Percentiles rank a stretch among this genome's conserved stretches.
Conservation (phyloP, 768 basidiomycete genomes). For the Pisolithus tinctorius region DNA sequence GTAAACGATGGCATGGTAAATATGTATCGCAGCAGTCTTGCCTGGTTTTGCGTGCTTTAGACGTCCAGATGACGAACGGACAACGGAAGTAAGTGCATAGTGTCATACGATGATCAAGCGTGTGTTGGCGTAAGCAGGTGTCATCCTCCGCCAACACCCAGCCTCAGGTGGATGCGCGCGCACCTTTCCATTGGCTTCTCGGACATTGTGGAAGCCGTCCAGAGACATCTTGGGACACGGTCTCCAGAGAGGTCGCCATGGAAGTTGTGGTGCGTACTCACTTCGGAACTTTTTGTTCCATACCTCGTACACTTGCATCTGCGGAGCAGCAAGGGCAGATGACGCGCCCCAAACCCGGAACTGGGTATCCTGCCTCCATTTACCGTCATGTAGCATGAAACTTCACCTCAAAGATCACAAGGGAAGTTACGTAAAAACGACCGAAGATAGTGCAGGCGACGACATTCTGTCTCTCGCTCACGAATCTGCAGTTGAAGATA, state of each 20-base stretch:
- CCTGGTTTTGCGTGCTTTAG: no score
- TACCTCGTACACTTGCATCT: background rate
- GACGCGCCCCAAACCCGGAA: slow-evolving; percentile 58
- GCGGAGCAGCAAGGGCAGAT: slow-evolving; percentile 31
- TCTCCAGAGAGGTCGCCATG: background rate
- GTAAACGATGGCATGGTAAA: background rate
- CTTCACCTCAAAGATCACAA: slow-evolving; percentile 87
- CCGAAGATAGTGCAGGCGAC: slow-evolving; percentile 92
- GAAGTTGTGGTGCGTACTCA: background rate
- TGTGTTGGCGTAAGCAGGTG: background rate
- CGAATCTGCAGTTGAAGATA: slow-evolving; percentile 36
- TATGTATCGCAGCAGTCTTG: background rate
- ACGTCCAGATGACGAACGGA: no score
- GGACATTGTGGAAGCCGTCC: background rate
- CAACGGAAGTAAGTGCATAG: no score
- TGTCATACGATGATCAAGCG: no score
- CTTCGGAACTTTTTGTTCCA: background rate
- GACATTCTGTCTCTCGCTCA: slow-evolving; percentile 88
- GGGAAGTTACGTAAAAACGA: slow-evolving; percentile 74
- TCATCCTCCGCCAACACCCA: background rate
- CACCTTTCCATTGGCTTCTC: background rate
- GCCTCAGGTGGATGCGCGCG: background rate
- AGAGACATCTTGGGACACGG: no score
- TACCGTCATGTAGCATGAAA: slow-evolving; percentile 56
- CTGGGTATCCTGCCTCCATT: slow-evolving; percentile 40